Conservation (phyloP, 371 early-diverging fungal species). For the Amoeboradix gromovi region DNA sequence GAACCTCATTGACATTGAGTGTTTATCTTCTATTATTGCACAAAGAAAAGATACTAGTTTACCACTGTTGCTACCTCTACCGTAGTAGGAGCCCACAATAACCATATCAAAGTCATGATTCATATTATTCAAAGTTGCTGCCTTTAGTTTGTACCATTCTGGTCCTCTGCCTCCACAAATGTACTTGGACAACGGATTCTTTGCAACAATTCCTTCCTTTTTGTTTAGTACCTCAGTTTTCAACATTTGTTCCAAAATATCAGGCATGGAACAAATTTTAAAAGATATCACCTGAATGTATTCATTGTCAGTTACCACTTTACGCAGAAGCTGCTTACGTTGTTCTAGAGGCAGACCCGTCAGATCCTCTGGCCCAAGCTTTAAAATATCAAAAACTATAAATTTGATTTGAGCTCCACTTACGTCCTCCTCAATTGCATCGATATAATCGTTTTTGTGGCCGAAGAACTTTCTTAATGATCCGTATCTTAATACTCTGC, state of each 20-base stretch:
- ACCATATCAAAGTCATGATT: not conserved
- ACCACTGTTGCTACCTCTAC: not conserved
- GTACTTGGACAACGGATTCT: not conserved
- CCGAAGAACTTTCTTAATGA: not conserved
- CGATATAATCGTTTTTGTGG: not conserved
- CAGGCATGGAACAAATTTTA: not conserved
- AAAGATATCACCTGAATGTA: not conserved
- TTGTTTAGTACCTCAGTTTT: not conserved
- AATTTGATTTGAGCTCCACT: not conserved
- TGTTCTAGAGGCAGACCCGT: not conserved
- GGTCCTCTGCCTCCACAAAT: not conserved
- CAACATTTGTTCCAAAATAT: not conserved
- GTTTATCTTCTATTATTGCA: not conserved
- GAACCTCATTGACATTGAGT: not conserved
- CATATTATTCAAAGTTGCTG: not conserved
- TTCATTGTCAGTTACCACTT: not conserved
- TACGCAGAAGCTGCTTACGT: not conserved
- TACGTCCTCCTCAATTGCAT: not conserved
- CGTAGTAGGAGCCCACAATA: not conserved
- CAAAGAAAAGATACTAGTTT: not conserved
- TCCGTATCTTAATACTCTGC: not conserved
- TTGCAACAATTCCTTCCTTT: not conserved
- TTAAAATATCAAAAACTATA: not conserved
- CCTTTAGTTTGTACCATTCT: not conserved
- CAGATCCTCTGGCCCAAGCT: not conserved